These are phyloP conservation scores for Iris macrosiphon DNA, from an alignment of 106 monocot species.

Conservation along the genomic window DNA sequence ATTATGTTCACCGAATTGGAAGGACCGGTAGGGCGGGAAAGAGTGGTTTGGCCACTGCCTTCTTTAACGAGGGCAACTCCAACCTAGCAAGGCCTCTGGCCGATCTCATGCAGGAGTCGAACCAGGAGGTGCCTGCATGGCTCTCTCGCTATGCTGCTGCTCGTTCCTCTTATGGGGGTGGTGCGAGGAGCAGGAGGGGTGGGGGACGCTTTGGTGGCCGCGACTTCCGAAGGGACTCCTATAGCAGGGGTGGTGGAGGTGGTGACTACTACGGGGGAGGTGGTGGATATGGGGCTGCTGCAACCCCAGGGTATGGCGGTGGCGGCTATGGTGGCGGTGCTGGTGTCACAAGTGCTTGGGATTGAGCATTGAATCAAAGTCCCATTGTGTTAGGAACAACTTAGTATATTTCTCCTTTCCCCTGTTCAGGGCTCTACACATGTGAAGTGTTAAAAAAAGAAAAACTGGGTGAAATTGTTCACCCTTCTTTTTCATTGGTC, in stretches of 20 bases:
- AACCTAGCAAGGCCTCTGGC: slow-evolving; percentile 37
- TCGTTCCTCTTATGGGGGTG: slow-evolving; percentile 21
- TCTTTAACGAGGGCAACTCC: slow-evolving; percentile 57
- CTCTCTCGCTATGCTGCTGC: slow-evolving; percentile 37
- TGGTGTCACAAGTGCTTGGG: slow-evolving; percentile 44
- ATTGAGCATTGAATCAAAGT: slow-evolving; percentile 17
- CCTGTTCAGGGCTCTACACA: neutral
- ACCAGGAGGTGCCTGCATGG: slow-evolving; percentile 65
- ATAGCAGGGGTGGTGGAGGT: slow-evolving; percentile 22
- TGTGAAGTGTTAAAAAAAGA: too few species aligned
- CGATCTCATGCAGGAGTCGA: slow-evolving; percentile 63
- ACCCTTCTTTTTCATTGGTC: too few species aligned
- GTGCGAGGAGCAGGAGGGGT: slow-evolving; percentile 16
- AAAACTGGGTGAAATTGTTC: too few species aligned
- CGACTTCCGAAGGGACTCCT: slow-evolving; percentile 34
- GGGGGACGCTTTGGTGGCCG: slow-evolving; percentile 49
- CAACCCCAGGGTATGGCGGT: slow-evolving; percentile 5
- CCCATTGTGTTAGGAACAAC: neutral
- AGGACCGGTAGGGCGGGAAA: slow-evolving; percentile 70
- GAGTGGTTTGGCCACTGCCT: slow-evolving; percentile 54
- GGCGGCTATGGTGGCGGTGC: slow-evolving; percentile 3
- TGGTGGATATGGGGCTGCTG: slow-evolving; percentile 1
- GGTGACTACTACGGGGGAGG: slow-evolving; percentile 22
- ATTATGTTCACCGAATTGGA: slow-evolving; percentile 67
- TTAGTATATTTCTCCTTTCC: neutral